phyloP scores from a whole-genome alignment of 106 monocot species.

The Gastrodia elata region DNA sequence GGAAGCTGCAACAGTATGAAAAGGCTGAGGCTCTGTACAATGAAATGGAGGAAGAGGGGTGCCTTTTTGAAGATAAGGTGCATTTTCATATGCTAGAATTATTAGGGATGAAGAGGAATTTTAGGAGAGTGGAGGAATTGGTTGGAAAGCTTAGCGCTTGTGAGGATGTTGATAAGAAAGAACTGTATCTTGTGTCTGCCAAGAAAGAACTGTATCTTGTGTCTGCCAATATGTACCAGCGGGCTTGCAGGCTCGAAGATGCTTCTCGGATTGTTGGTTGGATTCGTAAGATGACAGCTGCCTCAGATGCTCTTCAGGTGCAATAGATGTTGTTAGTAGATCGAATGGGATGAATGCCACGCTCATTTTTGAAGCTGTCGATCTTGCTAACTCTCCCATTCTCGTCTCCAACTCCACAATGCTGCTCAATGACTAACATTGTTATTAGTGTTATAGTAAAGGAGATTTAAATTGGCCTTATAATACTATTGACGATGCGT shows the following conservation, averaged over 20 bases:
- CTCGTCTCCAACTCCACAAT: too few species aligned
- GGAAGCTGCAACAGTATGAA: slow-evolving; percentile 72
- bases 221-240: slow-evolving; percentile 65
- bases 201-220: slow-evolving; percentile 73
- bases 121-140: slow-evolving; percentile 47
- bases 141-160: slow-evolving; percentile 41
- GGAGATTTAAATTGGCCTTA: too few species aligned
- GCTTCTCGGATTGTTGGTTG: slow-evolving; percentile 45
- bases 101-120: slow-evolving; percentile 61
- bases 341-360: too few species aligned
- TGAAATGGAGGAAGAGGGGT: slow-evolving; percentile 85
- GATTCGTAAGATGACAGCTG: slow-evolving; percentile 10
- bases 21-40: slow-evolving; percentile 50
- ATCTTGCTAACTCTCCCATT: too few species aligned
- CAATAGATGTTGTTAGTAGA: background rate
- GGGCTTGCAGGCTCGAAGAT: slow-evolving; percentile 76
- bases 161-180: slow-evolving; percentile 69
- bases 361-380: too few species aligned
- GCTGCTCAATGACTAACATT: too few species aligned
- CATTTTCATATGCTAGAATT: slow-evolving; percentile 95
- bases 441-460: too few species aligned
- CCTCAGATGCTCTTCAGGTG: background rate
- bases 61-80: slow-evolving; percentile 59
- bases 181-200: slow-evolving; percentile 58
- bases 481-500: too few species aligned